Evolutionary conservation across 2,329 filamentous ascomycete genomes (phyloP).

Genomic region (Bertia moriformis): DNA sequence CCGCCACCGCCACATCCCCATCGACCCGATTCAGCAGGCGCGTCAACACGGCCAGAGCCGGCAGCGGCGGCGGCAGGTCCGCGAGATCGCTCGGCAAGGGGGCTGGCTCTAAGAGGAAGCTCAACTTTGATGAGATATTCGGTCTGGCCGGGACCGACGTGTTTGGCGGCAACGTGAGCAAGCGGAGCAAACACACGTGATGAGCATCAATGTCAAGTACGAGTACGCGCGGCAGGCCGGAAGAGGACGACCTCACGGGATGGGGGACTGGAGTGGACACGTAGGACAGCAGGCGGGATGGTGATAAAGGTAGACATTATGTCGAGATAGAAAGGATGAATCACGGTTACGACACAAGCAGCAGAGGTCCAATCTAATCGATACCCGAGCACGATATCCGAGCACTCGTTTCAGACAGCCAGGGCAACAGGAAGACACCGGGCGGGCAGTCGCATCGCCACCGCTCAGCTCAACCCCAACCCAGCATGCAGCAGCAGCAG

Average conservation of each 20-base stretch:
- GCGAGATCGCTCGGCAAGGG: conserved; percentile 47
- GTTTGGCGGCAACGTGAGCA: conserved; percentile 23
- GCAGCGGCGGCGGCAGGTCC: too few species aligned
- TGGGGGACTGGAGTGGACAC: not conserved
- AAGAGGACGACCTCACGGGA: not conserved
- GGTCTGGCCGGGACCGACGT: conserved; percentile 54
- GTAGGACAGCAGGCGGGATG: too few species aligned
- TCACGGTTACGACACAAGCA: too few species aligned
- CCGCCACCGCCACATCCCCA: conserved; percentile 12
- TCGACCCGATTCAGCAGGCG: conserved; percentile 8
- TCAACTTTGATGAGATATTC: conserved; percentile 64
- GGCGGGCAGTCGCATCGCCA: too few species aligned
- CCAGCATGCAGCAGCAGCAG: too few species aligned
- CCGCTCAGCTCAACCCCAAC: too few species aligned
- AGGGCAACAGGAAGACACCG: too few species aligned
- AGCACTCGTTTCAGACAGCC: too few species aligned
- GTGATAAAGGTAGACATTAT: too few species aligned
- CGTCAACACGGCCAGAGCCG: conserved; percentile 6
- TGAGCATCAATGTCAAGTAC: not conserved
- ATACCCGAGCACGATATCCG: too few species aligned
- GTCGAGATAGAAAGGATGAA: too few species aligned
- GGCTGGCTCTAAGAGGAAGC: conserved; percentile 58
- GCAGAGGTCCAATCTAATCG: too few species aligned
- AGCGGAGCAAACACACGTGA: not conserved
- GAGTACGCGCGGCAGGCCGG: not conserved